phyloP scores from a whole-genome alignment of 2,329 filamentous ascomycete species.

The Diaporthe destruens region DNA sequence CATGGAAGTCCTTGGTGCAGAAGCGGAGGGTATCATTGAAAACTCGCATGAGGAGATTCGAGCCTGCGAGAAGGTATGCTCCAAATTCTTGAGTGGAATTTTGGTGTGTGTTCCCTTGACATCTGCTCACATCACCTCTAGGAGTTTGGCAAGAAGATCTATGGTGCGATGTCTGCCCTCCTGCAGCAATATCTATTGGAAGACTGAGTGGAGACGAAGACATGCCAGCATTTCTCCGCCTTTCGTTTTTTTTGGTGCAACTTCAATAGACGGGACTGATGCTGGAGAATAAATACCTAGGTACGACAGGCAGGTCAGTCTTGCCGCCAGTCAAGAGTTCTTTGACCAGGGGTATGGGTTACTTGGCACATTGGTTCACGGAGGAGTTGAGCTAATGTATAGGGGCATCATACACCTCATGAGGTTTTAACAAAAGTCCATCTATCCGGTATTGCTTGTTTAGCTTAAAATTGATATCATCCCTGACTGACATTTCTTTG shows the following conservation, averaged over 20 bases:
- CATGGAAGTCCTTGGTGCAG: constrained; percentile 17
- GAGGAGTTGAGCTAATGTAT: neutral
- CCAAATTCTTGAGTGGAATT: neutral
- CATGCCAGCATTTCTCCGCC: neutral
- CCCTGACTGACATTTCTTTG: neutral
- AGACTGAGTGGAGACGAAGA: constrained; percentile 19
- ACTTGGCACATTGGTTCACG: neutral
- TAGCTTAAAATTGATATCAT: constrained; percentile 10
- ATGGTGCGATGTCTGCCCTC: constrained; percentile 36
- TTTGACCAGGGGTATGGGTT: neutral
- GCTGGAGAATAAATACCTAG: too few relatives aligned
- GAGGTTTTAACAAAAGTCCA: neutral
- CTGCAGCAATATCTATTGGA: constrained; percentile 41
- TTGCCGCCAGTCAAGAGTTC: neutral
- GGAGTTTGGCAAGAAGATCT: constrained; percentile 37
- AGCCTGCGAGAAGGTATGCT: constrained; percentile 37
- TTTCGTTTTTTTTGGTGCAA: neutral
- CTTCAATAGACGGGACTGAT: neutral
- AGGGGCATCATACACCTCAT: neutral
- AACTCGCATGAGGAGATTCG: constrained; percentile 36
- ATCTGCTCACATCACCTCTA: constrained; percentile 18
- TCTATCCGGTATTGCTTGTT: neutral
- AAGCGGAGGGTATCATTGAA: constrained; percentile 32
- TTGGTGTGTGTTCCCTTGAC: neutral
- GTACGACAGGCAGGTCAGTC: neutral